phyloP scores from a whole-genome alignment of 1,284 basidiomycete species.

The Chondrostereum purpureum region DNA sequence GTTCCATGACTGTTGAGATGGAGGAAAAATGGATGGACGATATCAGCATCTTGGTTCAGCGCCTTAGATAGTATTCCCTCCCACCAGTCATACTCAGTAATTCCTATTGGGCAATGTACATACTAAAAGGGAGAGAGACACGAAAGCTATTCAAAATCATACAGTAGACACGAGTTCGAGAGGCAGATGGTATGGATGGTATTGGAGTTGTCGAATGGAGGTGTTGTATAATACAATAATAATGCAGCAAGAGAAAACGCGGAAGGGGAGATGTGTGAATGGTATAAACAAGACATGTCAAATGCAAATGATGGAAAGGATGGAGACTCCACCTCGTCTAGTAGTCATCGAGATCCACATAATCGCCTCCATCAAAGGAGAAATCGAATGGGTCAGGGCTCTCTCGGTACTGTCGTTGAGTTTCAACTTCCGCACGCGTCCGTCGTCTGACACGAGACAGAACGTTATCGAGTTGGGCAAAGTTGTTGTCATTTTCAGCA shows the following conservation, averaged over 20 bases:
- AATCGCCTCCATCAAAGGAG: too few relatives aligned
- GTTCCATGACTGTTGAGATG: slow-evolving; percentile 58
- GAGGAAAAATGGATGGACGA: slow-evolving; percentile 64
- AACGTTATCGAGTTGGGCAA: slow-evolving; percentile 75
- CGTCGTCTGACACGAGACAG: slow-evolving; percentile 70
- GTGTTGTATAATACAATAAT: neutral
- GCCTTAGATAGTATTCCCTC: slow-evolving; percentile 19
- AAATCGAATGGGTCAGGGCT: too few relatives aligned
- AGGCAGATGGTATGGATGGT: neutral
- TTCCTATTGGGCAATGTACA: too few relatives aligned
- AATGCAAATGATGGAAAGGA: too few relatives aligned
- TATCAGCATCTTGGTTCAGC: slow-evolving; percentile 52
- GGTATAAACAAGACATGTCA: too few relatives aligned
- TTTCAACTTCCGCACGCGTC: slow-evolving; percentile 43
- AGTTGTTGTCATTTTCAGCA: slow-evolving; percentile 78
- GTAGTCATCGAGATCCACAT: too few relatives aligned
- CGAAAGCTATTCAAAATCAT: too few relatives aligned
- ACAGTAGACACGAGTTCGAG: neutral
- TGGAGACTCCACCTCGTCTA: too few relatives aligned
- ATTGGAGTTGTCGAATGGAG: too few relatives aligned
- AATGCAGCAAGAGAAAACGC: neutral
- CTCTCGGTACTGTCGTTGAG: too few relatives aligned
- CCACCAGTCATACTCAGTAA: slow-evolving; percentile 3
- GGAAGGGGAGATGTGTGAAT: too few relatives aligned
- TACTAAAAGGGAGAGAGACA: slow-evolving; percentile 48